phyloP scores from a whole-genome alignment of 2,329 filamentous ascomycete species.

The Talaromyces marneffei region DNA sequence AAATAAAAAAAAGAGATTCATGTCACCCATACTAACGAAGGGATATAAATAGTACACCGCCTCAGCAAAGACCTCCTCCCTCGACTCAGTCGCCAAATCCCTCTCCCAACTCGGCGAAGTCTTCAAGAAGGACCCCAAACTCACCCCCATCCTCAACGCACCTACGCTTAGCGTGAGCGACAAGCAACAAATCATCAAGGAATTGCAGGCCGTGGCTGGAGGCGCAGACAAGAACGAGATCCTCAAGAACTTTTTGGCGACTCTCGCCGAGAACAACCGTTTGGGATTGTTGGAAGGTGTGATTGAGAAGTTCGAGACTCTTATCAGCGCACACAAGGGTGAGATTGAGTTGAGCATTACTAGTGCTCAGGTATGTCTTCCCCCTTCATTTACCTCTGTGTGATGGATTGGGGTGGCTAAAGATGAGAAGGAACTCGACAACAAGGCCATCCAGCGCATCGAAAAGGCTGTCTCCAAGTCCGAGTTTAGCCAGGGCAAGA shows the following conservation, averaged over 20 bases:
- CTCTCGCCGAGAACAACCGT: slow-evolving; percentile 95
- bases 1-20: not conserved
- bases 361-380: slow-evolving; percentile 68
- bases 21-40: not conserved
- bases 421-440: slow-evolving; percentile 88
- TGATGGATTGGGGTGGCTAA: no score
- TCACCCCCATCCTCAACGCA: slow-evolving; percentile 66
- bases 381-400: not conserved
- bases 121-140: slow-evolving; percentile 78
- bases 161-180: slow-evolving; percentile 73
- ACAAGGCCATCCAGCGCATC: slow-evolving; percentile 75
- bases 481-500: slow-evolving; percentile 84
- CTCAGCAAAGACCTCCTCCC: slow-evolving; percentile 75
- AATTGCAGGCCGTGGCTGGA: slow-evolving; percentile 79
- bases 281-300: slow-evolving; percentile 75
- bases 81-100: slow-evolving; percentile 80
- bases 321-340: slow-evolving; percentile 84
- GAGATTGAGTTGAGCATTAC: slow-evolving; percentile 92
- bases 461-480: slow-evolving; percentile 88
- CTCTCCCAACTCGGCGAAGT: slow-evolving; percentile 64
- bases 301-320: slow-evolving; percentile 74
- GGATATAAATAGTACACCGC: slow-evolving; percentile 75
- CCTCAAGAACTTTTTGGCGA: slow-evolving; percentile 86
- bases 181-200: slow-evolving; percentile 78
- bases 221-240: slow-evolving; percentile 67